Conservation (phyloP, 2,329 filamentous ascomycete genomes). For the Dactylellina leptospora region DNA sequence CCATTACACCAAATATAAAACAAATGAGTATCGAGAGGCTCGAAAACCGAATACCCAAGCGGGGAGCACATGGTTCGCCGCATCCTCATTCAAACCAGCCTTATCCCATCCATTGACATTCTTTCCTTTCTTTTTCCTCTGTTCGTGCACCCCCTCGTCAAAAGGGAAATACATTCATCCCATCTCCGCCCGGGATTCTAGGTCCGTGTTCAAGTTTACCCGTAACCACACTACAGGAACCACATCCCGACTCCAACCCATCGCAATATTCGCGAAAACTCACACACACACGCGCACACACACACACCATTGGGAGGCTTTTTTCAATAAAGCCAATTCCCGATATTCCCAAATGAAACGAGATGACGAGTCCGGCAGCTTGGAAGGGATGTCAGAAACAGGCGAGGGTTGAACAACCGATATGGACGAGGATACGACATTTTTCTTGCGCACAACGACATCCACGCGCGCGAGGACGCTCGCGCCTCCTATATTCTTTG, state of each 20-base stretch:
- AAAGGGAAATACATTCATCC: slow-evolving; percentile 15
- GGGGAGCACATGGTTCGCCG: background rate
- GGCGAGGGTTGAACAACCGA: too few relatives aligned
- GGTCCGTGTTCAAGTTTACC: slow-evolving; percentile 31
- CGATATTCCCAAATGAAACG: slow-evolving; percentile 32
- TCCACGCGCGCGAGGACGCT: background rate
- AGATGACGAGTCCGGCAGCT: slow-evolving; percentile 21
- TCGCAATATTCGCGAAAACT: background rate
- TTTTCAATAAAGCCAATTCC: slow-evolving; percentile 8
- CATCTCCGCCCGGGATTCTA: slow-evolving; percentile 8
- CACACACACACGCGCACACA: background rate
- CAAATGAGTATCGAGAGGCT: too few relatives aligned
- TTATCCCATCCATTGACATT: too few relatives aligned
- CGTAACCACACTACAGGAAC: slow-evolving; percentile 47
- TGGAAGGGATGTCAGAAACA: slow-evolving; percentile 9
- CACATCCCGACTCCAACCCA: slow-evolving; percentile 29
- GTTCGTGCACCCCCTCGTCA: background rate
- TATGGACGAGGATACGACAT: too few relatives aligned
- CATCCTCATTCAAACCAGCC: too few relatives aligned
- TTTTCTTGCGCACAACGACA: too few relatives aligned
- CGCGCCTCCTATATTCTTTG: too few relatives aligned
- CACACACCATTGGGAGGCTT: too few relatives aligned
- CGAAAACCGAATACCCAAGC: background rate
- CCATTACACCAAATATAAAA: too few relatives aligned
- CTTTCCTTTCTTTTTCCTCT: background rate